Evolutionary conservation across 139 green algal species (phyloP).

Genomic region (Coelastrella sp.): DNA sequence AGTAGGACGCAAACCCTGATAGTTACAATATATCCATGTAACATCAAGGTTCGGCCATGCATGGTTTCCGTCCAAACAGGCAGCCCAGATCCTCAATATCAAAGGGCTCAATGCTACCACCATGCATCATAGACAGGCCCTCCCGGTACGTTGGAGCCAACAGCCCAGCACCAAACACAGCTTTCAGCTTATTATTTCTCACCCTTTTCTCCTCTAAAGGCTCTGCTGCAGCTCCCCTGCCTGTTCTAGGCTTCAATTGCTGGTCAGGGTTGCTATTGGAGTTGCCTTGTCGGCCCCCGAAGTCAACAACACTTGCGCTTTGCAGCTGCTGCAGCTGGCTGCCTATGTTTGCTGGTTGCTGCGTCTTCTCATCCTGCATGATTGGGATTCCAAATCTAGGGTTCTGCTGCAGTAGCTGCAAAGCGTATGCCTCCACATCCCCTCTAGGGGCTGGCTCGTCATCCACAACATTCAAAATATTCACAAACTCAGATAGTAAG

Average conservation of each 20-base stretch:
- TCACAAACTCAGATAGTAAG: constrained; percentile 14
- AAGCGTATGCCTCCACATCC: constrained; percentile 30
- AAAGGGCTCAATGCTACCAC: background rate
- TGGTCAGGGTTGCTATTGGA: too few relatives aligned
- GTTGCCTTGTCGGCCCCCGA: too few relatives aligned
- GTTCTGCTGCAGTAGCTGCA: background rate
- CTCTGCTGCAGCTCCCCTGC: background rate
- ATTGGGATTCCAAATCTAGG: too few relatives aligned
- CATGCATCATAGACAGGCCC: background rate
- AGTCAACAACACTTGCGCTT: too few relatives aligned
- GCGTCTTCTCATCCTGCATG: background rate
- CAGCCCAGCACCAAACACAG: background rate
- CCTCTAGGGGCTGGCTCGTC: constrained; percentile 35
- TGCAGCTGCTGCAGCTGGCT: background rate
- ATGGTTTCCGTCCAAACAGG: background rate
- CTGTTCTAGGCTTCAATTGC: background rate
- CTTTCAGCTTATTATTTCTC: constrained; percentile 29
- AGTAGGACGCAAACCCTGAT: too few relatives aligned
- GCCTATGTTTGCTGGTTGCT: background rate
- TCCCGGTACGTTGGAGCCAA: constrained; percentile 36
- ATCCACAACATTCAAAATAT: constrained; percentile 24
- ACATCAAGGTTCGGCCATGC: constrained; percentile 4
- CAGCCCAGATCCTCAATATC: background rate
- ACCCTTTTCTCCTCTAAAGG: constrained; percentile 41
- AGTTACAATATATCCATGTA: background rate